A percentile compares a stretch with the other conserved stretches of the same genome.
These are phyloP conservation scores for Trichoderma sp. DNA, from an alignment of 2,329 filamentous ascomycete genomes.

Conservation along the genomic window DNA sequence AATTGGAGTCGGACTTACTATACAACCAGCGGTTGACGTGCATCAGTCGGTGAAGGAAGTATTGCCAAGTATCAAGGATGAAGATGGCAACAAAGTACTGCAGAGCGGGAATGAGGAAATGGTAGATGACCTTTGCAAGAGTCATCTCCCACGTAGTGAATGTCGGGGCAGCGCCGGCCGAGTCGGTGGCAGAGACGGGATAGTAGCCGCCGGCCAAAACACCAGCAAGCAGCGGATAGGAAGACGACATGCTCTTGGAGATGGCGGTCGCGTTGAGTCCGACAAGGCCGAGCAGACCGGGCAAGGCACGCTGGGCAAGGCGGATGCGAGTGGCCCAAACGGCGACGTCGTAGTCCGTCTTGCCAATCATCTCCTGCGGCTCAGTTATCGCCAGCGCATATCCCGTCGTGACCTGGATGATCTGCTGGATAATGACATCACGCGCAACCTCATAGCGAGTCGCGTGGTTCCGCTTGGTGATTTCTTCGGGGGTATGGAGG, in stretches of 20 bases:
- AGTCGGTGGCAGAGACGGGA: constrained; percentile 56
- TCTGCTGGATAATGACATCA: constrained; percentile 88
- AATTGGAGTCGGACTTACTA: constrained; percentile 60
- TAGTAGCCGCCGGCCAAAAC: constrained; percentile 78
- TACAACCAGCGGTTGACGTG: constrained; percentile 98
- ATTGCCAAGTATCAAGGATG: constrained; percentile 95
- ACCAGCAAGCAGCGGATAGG: constrained; percentile 71
- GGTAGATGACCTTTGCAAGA: constrained; percentile 75
- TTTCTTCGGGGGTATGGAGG: constrained; percentile 90
- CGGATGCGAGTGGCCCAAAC: constrained; percentile 85
- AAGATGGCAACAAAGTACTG: constrained; percentile 74
- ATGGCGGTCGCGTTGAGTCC: constrained; percentile 75
- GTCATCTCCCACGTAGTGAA: constrained; percentile 82
- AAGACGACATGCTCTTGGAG: constrained; percentile 68
- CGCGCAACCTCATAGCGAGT: constrained; percentile 79
- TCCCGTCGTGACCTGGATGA: constrained; percentile 77
- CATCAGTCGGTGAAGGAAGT: constrained; percentile 95
- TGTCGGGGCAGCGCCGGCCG: constrained; percentile 58
- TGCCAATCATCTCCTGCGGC: constrained; percentile 68
- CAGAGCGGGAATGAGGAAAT: constrained; percentile 67
- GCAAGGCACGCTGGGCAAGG: constrained; percentile 73
- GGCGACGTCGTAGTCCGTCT: constrained; percentile 79
- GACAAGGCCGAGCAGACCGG: constrained; percentile 63
- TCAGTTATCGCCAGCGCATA: constrained; percentile 68
- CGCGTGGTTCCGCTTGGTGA: constrained; percentile 82